A percentile compares a stretch with the other conserved stretches of the same genome.
Conservation (phyloP, 352 stramenopile genomes). For the Pythium phragmitis region DNA sequence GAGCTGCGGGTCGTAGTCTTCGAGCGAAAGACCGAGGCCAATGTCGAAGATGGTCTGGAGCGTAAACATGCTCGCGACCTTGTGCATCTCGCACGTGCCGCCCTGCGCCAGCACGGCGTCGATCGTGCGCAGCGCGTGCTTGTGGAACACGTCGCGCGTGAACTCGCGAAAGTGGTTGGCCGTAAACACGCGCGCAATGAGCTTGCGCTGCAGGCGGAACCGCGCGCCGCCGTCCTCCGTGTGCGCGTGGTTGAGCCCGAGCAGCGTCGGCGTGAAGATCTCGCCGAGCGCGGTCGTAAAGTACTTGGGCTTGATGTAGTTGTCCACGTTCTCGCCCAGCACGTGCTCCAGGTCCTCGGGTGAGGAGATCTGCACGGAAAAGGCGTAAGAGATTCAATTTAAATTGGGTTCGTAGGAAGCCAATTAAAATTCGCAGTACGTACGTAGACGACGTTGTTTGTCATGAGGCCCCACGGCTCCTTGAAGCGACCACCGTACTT, state of each 20-base stretch:
- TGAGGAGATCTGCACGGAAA: conserved; percentile 23
- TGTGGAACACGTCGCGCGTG: conserved; percentile 42
- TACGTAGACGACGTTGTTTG: conserved; percentile 33
- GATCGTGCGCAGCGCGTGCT: conserved; percentile 32
- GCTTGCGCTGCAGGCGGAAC: conserved; percentile 77
- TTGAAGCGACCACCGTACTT: conserved; percentile 45
- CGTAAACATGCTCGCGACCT: conserved; percentile 47
- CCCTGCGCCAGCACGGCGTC: conserved; percentile 12
- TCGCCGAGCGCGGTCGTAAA: conserved; percentile 55
- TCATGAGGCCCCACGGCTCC: conserved; percentile 62
- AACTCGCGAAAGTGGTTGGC: conserved; percentile 47
- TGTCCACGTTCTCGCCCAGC: conserved; percentile 53
- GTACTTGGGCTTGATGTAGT: conserved; percentile 67
- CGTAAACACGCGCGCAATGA: conserved; percentile 86
- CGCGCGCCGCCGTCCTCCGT: conserved; percentile 45
- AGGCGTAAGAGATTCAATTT: neutral
- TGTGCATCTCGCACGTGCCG: conserved; percentile 44
- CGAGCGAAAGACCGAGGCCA: conserved; percentile 41
- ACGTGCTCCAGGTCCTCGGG: conserved; percentile 66
- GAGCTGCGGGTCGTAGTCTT: conserved; percentile 30
- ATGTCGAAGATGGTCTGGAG: conserved; percentile 59
- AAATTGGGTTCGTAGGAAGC: neutral
- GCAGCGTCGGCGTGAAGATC: conserved; percentile 65
- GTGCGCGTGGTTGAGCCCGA: conserved; percentile 57
- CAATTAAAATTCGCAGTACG: too few species aligned